A percentile compares a stretch with the other conserved stretches of the same genome.
phyloP scores from a whole-genome alignment of 2,329 filamentous ascomycete species.

The Plenodomus tracheiphilus region DNA sequence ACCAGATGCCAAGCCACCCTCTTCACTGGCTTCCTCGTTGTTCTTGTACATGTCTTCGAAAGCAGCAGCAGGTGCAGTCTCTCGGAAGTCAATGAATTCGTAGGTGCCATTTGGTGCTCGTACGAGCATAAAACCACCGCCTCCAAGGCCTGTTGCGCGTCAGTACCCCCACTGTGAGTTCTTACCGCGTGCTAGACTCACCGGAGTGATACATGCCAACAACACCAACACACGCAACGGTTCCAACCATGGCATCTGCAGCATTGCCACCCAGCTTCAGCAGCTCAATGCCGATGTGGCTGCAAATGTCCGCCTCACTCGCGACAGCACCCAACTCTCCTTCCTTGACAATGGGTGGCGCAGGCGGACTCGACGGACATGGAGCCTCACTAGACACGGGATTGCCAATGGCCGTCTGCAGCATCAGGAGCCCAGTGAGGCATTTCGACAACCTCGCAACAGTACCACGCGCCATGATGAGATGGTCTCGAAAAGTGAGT shows the following conservation, averaged over 20 bases:
- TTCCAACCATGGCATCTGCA: conserved; percentile 54
- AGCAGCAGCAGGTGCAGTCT: conserved; percentile 81
- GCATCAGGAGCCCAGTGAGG: conserved; percentile 29
- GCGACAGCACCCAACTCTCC: conserved; percentile 51
- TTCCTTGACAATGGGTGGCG: conserved; percentile 17
- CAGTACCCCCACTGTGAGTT: background rate
- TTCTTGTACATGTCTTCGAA: conserved; percentile 82
- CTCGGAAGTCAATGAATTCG: conserved; percentile 87
- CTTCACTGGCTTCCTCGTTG: conserved; percentile 67
- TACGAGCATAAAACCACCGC: conserved; percentile 88
- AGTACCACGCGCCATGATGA: conserved; percentile 25
- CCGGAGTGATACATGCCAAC: conserved; percentile 53
- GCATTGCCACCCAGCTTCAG: conserved; percentile 56
- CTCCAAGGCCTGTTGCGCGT: conserved; percentile 70
- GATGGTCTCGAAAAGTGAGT: conserved; percentile 10
- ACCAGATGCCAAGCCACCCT: conserved; percentile 69
- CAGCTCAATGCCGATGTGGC: conserved; percentile 52
- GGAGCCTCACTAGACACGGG: conserved; percentile 18
- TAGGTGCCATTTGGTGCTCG: conserved; percentile 73
- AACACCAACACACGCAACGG: conserved; percentile 53
- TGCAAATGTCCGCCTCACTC: conserved; percentile 51
- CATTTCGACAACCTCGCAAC: conserved; percentile 13
- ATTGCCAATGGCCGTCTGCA: conserved; percentile 32
- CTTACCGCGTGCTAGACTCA: conserved; percentile 13
- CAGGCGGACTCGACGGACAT: conserved; percentile 10